Evolutionary conservation across 768 basidiomycete genomes (phyloP).

Genomic region (Chlorophyllum brunneum): DNA sequence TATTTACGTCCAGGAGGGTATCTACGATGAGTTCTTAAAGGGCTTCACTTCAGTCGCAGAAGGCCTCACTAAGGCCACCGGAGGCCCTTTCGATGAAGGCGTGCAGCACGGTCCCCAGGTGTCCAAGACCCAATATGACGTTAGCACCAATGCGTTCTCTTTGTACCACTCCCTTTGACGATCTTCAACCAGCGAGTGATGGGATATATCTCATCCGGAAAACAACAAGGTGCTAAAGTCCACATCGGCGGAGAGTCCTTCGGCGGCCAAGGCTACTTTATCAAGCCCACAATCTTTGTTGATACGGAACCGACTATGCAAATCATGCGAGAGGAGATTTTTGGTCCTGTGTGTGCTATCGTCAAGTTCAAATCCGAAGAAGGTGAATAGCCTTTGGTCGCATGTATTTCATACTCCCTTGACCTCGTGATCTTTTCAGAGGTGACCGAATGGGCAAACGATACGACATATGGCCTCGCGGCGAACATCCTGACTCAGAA

Average conservation of each 20-base stretch:
- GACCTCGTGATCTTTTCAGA: constrained; percentile 16
- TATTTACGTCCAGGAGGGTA: constrained; percentile 75
- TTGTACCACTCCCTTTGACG: too few relatives aligned
- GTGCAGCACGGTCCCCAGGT: constrained; percentile 77
- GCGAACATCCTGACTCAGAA: constrained; percentile 72
- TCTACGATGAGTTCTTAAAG: constrained; percentile 79
- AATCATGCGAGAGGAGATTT: constrained; percentile 54
- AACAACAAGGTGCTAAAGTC: constrained; percentile 14
- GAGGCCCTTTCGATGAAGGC: constrained; percentile 60
- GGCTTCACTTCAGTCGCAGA: constrained; percentile 53
- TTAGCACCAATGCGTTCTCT: not conserved
- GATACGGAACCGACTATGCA: constrained; percentile 65
- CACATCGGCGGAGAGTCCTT: constrained; percentile 12
- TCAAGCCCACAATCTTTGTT: constrained; percentile 74
- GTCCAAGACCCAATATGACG: constrained; percentile 58
- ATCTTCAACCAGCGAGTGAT: constrained; percentile 17
- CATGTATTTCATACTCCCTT: not conserved
- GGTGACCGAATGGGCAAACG: constrained; percentile 60
- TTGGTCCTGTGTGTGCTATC: constrained; percentile 38
- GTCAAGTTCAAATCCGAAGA: constrained; percentile 71
- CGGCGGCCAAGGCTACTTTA: constrained; percentile 49
- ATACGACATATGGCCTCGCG: constrained; percentile 75
- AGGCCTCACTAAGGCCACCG: constrained; percentile 44
- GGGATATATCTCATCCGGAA: constrained; percentile 42
- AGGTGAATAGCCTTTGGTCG: constrained; percentile 16